Percentiles rank a stretch among this genome's conserved stretches.
Conservation (phyloP, 2,329 filamentous ascomycete genomes). For the Fusarium sulawesiense region DNA sequence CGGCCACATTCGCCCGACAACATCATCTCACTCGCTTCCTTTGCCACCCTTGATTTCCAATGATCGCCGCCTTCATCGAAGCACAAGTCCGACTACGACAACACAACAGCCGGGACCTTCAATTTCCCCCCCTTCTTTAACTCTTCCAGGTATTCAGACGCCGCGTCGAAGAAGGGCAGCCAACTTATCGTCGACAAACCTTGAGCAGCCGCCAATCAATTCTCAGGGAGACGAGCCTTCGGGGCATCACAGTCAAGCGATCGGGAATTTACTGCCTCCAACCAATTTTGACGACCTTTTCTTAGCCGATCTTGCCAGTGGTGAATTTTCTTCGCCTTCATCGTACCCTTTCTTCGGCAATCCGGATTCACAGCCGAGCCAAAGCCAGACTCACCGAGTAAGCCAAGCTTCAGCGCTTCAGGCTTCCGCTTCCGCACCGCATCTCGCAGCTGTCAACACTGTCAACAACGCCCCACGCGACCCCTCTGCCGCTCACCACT, state of each 20-base stretch:
- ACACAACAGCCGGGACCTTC: constrained; percentile 29
- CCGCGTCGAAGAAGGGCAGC: constrained; percentile 9
- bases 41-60: constrained; percentile 37
- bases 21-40: constrained; percentile 12
- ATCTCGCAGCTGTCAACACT: constrained; percentile 25
- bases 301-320: constrained; percentile 44
- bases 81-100: constrained; percentile 28
- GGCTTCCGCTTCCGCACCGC: constrained; percentile 35
- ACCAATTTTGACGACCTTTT: constrained; percentile 41
- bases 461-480: constrained; percentile 37
- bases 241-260: constrained; percentile 1
- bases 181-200: constrained; percentile 9
- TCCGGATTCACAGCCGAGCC: constrained; percentile 26
- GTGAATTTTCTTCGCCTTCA: constrained; percentile 53
- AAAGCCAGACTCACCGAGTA: constrained; percentile 15
- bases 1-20: constrained; percentile 29
- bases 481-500: constrained; percentile 34
- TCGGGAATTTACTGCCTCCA: constrained; percentile 12
- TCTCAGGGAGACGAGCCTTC: neutral
- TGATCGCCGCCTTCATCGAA: constrained; percentile 13
- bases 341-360: constrained; percentile 37
- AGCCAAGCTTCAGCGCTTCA: constrained; percentile 26
- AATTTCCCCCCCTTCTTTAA: constrained; percentile 2
- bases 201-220: constrained; percentile 14
- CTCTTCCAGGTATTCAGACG: constrained; percentile 3